Evolutionary conservation across 2,329 filamentous ascomycete genomes (phyloP), one percentile per base, ranked within the genome.

Genomic region (Botrytis byssoidea): DNA sequence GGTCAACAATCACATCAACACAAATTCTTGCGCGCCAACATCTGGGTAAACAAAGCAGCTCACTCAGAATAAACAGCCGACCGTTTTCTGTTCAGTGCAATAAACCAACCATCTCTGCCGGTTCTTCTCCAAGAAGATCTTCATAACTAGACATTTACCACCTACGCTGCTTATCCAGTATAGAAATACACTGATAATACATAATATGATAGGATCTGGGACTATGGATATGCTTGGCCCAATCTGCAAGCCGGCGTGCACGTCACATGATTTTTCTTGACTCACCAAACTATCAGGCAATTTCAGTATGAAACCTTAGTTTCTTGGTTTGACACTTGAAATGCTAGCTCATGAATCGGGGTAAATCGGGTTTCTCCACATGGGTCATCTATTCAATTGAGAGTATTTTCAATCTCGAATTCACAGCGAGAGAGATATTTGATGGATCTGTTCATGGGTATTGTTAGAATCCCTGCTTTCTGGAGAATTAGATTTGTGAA

Each of bases 261-360:
- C 2, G 10, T 1, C 10, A 14, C 2, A 3, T 0, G 10, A 0
- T 51, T n/a, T n/a, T 51, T 51, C 46, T n/a, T 51, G 25, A 3
- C 10, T n/a, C 22, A n/a, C 25, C 22, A 14, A 1, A 51, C 6
- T 5, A n/a, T n/a, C 10, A n/a, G 22, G 48, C 25, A 6, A 51
- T 51, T 51, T 51, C 25, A 51, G 10, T 51, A 6, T 51, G 48
- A n/a, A n/a, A 14, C 10, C 25, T 51, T 48, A 12, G 48, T 51
- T 51, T 5, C 4, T n/a, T 51, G 48, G 25, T 14, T n/a, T 14
- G 22, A n/a, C 3, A n/a, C 1, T 2, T n/a, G 48, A 25, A n/a
- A 51, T 3, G 9, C 46, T 14, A 1, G 6, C 16, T n/a, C 25
- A n/a, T n/a, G 12, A 55, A n/a, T 7, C 20, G 10, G 25, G 16